A percentile compares a stretch with the other conserved stretches of the same genome.
Evolutionary conservation across 1,139 yeast genomes (phyloP).

Genomic region (Yamadazyma friedrichii): DNA sequence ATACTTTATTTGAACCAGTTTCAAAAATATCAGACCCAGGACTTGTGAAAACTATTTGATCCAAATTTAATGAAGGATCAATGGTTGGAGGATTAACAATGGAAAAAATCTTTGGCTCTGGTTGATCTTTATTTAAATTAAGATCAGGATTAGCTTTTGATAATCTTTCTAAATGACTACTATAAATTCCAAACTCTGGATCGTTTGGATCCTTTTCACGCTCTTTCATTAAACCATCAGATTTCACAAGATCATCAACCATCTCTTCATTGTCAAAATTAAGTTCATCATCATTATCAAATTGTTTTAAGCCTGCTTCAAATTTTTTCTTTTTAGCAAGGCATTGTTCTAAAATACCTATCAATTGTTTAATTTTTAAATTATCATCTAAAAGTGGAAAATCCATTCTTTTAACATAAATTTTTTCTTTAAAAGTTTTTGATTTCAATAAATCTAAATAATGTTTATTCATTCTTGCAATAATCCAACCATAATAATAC

Average conservation of each 20-base stretch:
- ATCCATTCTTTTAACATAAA: slow-evolving; percentile 4
- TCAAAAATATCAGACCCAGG: slow-evolving; percentile 10
- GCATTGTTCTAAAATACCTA: slow-evolving; percentile 4
- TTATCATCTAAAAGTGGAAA: slow-evolving; percentile 14
- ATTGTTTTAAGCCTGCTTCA: slow-evolving; percentile 1
- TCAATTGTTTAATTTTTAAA: slow-evolving; percentile 7
- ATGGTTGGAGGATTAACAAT: slow-evolving; percentile 2
- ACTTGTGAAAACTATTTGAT: slow-evolving; percentile 3
- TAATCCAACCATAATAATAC: slow-evolving; percentile 17
- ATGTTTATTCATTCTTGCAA: slow-evolving; percentile 11
- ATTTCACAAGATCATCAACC: slow-evolving; percentile 1
- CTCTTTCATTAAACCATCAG: not conserved
- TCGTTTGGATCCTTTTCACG: not conserved
- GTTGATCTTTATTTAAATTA: not conserved
- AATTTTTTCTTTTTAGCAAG: slow-evolving; percentile 5
- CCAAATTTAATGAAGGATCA: slow-evolving; percentile 1
- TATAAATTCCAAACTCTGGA: too few species aligned
- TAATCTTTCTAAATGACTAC: too few species aligned
- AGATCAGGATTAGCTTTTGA: too few species aligned
- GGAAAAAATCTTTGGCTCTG: slow-evolving; percentile 1
- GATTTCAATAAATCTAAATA: slow-evolving; percentile 8
- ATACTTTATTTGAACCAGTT: slow-evolving; percentile 3
- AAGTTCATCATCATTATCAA: slow-evolving; percentile 1
- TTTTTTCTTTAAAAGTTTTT: slow-evolving; percentile 8
- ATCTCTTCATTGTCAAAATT: not conserved